Conservation (phyloP, 23 red algal species). For the Agarophyton chilense region DNA sequence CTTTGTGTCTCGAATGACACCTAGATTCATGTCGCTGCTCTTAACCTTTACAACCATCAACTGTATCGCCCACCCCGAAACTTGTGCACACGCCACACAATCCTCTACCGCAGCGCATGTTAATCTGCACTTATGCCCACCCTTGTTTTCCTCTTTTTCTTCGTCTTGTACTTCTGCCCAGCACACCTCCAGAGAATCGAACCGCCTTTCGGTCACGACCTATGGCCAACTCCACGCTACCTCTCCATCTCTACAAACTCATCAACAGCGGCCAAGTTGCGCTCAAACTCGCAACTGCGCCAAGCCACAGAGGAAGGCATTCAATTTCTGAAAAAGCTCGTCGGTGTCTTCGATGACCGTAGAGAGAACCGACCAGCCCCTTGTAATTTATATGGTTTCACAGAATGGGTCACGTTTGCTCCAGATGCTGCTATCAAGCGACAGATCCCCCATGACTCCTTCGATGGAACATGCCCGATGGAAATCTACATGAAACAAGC, state of each 20-base stretch:
- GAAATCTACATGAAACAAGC: slow-evolving; percentile 5
- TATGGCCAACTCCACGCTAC: slow-evolving; percentile 4
- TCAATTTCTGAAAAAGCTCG: not conserved
- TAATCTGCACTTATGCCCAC: not conserved
- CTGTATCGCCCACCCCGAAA: no score
- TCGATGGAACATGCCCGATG: not conserved
- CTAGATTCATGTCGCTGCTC: no score
- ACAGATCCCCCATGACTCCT: not conserved
- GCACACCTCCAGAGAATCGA: not conserved
- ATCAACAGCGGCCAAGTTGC: not conserved
- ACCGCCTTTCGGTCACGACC: not conserved
- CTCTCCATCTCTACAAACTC: slow-evolving; percentile 21
- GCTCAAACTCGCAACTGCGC: not conserved
- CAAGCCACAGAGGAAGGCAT: not conserved
- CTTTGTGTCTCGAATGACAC: no score
- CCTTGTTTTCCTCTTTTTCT: not conserved
- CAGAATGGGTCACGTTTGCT: not conserved
- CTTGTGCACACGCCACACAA: no score
- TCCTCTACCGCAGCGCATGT: not conserved
- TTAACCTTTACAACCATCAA: no score
- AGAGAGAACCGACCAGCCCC: not conserved
- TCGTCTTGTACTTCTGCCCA: not conserved
- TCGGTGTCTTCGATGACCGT: not conserved
- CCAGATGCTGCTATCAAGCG: not conserved
- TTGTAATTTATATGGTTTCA: not conserved